Evolutionary conservation across 371 early-diverging fungal species (phyloP).

Genomic region (Lichtheimia hyalospora): DNA sequence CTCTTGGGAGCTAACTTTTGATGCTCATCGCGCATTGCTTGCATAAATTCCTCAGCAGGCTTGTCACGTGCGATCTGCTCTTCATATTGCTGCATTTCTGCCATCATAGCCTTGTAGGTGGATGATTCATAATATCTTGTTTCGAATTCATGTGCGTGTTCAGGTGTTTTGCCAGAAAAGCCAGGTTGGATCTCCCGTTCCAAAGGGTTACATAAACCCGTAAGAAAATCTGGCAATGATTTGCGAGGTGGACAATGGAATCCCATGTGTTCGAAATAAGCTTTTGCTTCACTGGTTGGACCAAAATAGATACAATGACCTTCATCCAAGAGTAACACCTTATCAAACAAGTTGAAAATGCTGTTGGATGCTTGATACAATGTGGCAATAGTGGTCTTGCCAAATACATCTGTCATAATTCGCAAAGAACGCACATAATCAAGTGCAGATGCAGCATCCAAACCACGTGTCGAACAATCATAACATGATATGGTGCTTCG

Average conservation of each 20-base stretch:
- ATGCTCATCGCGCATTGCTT: slow-evolving; percentile 40
- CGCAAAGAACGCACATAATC: slow-evolving; percentile 73
- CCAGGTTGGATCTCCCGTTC: slow-evolving; percentile 62
- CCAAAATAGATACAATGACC: slow-evolving; percentile 80
- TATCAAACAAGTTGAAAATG: slow-evolving; percentile 79
- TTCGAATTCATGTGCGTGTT: slow-evolving; percentile 49
- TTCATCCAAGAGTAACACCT: slow-evolving; percentile 68
- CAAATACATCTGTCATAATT: slow-evolving; percentile 62
- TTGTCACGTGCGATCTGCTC: slow-evolving; percentile 15
- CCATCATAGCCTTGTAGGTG: slow-evolving; percentile 42
- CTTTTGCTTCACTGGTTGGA: slow-evolving; percentile 57
- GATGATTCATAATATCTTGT: slow-evolving; percentile 36
- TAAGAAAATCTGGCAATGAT: slow-evolving; percentile 77
- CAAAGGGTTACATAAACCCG: slow-evolving; percentile 64
- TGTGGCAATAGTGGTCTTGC: slow-evolving; percentile 65
- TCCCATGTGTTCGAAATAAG: slow-evolving; percentile 69
- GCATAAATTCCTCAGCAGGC: slow-evolving; percentile 37
- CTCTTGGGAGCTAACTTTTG: slow-evolving; percentile 31
- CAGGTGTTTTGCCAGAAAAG: slow-evolving; percentile 49
- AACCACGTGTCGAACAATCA: slow-evolving; percentile 87
- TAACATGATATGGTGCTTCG: slow-evolving; percentile 63
- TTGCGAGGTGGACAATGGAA: slow-evolving; percentile 70
- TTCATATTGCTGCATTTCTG: slow-evolving; percentile 5
- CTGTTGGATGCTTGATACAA: slow-evolving; percentile 74
- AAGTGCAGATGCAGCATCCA: slow-evolving; percentile 89